Evolutionary conservation across 2,329 filamentous ascomycete genomes (phyloP), one percentile per base, ranked within the genome.

Genomic region (Gnomoniopsis sp.): DNA sequence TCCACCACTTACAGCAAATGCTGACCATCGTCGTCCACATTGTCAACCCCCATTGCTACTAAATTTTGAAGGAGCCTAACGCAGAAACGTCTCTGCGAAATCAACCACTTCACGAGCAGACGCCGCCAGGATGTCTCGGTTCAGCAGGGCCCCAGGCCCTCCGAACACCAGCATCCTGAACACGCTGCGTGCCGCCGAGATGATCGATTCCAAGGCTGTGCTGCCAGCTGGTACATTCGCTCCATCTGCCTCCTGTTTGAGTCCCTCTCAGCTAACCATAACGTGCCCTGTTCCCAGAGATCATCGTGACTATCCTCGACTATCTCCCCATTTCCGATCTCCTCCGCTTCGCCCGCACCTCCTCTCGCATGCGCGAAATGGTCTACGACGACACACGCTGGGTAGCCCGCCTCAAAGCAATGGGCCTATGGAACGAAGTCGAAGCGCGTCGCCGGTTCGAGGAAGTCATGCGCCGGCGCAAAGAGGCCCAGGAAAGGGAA

Each of bases 331-430:
- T 96, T 30, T 78, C 88, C 61, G 93, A 97, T 72, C 87, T 96
- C 68, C 84, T 98, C 71, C 86, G 87, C 65, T 93, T 91, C 70
- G 93, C 95, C 48, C 87, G 88, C 63, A 87, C 90, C 23, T 96
- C 91, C 59, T 89, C 85, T 69, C 89, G 91, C 61, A 85, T 98
- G 82, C 88, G 89, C 70, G 95, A 99, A 75, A 99, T 99, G 93
- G 93, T 97, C 3, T 99, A 98, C 74, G 95, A 99, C 72, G 95
- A 99, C 73, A 91, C 92, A 52, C 84, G 93, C 77, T 99, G 95
- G 95, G 89, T 98, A 43, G 86, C 90, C 63, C 84, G 90, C 63
- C 75, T 99, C 56, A 89, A 89, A 70, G 87, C 83, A 59, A 96
- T 99, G 87, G 90, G 88, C 2, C 89, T 90, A 65, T 99, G 95